These are phyloP conservation scores for Chaetomium sp. DNA, from an alignment of 2,329 filamentous ascomycete genomes.

Conservation along the genomic window DNA sequence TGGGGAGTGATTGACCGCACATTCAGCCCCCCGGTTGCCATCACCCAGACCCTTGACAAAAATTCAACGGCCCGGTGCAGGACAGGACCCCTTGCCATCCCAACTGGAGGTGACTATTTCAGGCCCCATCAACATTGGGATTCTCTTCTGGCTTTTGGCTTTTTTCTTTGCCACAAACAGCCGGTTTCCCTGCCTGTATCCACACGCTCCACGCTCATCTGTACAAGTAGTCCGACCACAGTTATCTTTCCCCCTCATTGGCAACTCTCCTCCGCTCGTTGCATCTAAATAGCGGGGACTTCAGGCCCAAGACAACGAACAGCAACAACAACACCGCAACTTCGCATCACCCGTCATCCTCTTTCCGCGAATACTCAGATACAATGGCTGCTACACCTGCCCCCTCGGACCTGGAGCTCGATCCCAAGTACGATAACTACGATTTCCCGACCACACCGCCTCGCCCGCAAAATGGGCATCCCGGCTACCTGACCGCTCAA, in stretches of 20 bases:
- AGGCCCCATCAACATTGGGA: constrained; percentile 21
- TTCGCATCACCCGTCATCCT: not conserved
- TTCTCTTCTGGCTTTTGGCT: not conserved
- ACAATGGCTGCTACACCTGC: constrained; percentile 27
- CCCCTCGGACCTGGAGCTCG: constrained; percentile 55
- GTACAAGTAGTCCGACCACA: not conserved
- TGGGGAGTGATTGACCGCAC: constrained; percentile 19
- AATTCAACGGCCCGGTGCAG: constrained; percentile 29
- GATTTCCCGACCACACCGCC: constrained; percentile 84
- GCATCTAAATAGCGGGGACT: constrained; percentile 14
- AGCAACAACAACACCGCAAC: constrained; percentile 1
- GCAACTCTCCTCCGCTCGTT: not conserved
- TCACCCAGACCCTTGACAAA: constrained; percentile 27
- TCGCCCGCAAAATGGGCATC: constrained; percentile 72
- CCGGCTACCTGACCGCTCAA: constrained; percentile 80
- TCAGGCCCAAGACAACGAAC: not conserved
- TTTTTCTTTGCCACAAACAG: constrained; percentile 20
- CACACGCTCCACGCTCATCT: not conserved
- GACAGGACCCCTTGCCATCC: constrained; percentile 15
- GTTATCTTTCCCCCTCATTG: not conserved
- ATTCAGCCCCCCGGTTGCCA: constrained; percentile 16
- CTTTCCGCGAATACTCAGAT: constrained; percentile 7
- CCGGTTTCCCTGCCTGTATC: not conserved
- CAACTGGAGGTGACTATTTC: constrained; percentile 23
- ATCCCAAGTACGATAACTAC: constrained; percentile 95